phyloP scores from a whole-genome alignment of 208 protist genomes.

The Acanthamoeba castellanii region DNA sequence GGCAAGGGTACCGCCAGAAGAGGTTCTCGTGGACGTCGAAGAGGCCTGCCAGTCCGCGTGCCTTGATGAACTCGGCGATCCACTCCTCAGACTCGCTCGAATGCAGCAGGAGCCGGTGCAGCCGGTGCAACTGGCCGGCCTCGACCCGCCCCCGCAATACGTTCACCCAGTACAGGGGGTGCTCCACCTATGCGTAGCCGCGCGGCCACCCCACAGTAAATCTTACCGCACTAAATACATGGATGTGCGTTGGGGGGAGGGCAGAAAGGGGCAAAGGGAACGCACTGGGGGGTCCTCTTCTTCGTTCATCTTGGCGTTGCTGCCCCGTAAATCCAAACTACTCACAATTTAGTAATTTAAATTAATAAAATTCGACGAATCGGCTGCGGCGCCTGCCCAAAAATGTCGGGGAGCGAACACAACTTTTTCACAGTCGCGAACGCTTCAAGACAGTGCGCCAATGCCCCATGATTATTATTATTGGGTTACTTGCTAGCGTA shows the following conservation, averaged over 20 bases:
- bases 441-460: no score
- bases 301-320: background rate
- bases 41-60: background rate
- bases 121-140: background rate
- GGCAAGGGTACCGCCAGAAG: conserved; percentile 25
- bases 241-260: background rate
- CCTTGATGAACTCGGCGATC: conserved; percentile 8
- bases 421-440: no score
- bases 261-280: background rate
- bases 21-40: conserved; percentile 68
- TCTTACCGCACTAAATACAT: background rate
- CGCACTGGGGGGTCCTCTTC: background rate
- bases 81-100: conserved; percentile 6
- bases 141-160: conserved; percentile 46
- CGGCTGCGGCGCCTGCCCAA: no score
- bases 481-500: background rate
- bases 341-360: no score
- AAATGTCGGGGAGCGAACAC: no score
- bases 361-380: no score
- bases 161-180: conserved; percentile 66
- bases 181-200: background rate
- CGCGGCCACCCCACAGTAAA: background rate
- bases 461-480: no score
- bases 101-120: background rate
- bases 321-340: no score